These are phyloP conservation scores for Vanderwaltozyma tropicalis DNA, from an alignment of 805 yeast genomes.

Conservation along the genomic window DNA sequence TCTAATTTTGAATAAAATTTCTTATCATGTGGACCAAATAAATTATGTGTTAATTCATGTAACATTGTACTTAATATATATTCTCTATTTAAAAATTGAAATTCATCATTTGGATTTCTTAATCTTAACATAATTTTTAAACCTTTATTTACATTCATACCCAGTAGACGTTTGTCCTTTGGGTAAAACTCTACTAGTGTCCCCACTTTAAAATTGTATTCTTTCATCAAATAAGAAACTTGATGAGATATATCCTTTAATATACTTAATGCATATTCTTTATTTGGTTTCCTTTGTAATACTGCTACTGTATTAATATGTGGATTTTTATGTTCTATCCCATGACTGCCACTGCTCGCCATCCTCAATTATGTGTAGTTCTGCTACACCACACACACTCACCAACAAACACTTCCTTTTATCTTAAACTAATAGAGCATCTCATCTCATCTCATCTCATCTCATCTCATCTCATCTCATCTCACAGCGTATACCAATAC, in stretches of 20 bases:
- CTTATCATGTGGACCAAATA: slow-evolving; percentile 69
- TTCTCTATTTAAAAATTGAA: slow-evolving; percentile 48
- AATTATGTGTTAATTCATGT: slow-evolving; percentile 81
- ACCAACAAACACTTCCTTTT: neutral
- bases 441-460: no score
- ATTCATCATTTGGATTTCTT: slow-evolving; percentile 45
- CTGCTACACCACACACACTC: neutral
- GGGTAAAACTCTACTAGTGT: slow-evolving; percentile 76
- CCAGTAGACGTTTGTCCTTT: slow-evolving; percentile 50
- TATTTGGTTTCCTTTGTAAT: slow-evolving; percentile 37
- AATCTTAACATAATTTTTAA: slow-evolving; percentile 60
- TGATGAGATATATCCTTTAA: slow-evolving; percentile 57
- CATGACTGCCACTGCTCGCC: no score
- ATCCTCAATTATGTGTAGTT: no score
- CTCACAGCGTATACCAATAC: no score
- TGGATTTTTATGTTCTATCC: slow-evolving; percentile 11
- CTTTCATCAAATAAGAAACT: slow-evolving; percentile 73
- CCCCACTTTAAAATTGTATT: slow-evolving; percentile 54
- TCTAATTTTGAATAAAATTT: slow-evolving; percentile 58
- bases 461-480: no score
- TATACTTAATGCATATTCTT: slow-evolving; percentile 45
- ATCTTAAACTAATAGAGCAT: no score
- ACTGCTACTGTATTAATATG: slow-evolving; percentile 32
- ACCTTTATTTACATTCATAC: slow-evolving; percentile 76
- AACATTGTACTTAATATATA: slow-evolving; percentile 72